Base-by-base conservation (phyloP, 148 eudicot genomes). In the Arctostaphylos glauca region DNA sequence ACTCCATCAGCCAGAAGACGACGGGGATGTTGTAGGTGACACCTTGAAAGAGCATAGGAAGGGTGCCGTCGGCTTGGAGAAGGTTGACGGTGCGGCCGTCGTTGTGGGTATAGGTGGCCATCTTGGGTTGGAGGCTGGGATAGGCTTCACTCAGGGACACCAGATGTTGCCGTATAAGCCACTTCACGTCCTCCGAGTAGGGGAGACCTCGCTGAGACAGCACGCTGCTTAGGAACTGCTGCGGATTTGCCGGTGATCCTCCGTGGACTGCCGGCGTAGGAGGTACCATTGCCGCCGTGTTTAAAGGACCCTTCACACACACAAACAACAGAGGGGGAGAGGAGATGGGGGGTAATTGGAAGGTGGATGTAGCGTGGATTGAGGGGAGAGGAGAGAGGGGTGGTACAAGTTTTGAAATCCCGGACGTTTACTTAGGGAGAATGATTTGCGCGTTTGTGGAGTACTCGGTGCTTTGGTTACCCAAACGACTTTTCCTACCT, bases 151-250 rank as follows among this genome's bases (percentile, higher is more conserved):
- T 41, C 19, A 96, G 89, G 0, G 94, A 59, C 38, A 92, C 52
- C 10, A 94, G 90, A 80, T 96, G 99, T 59, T 94, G 95, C 0
- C 99, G 98, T 88, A 96, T 96, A 38, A 92, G 81, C 98, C 98
- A 96, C 58, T 94, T 96, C 46, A 86, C 92, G 76, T 91, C 95
- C 62, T 96, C 99, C 0, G 93, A 23, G 90, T 96, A 96, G 0
- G 98, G 99, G 4, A 96, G 97, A 48, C 98, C 96, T 3, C 98
- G 91, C 60, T 94, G 98, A 0, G 99, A 96, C 80, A 96, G 95
- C 47, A 94, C 90, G 90, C 81, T 89, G 90, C 90, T 93, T 0
- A 96, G 92, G 81, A 93, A 93, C 87, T 96, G 99, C 38, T 89
- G 91, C 0, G 83, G 18, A 55, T 10, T 54, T 13, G 81, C 7